phyloP scores from a whole-genome alignment of 2,329 filamentous ascomycete species.

The Scytalidium sp. region DNA sequence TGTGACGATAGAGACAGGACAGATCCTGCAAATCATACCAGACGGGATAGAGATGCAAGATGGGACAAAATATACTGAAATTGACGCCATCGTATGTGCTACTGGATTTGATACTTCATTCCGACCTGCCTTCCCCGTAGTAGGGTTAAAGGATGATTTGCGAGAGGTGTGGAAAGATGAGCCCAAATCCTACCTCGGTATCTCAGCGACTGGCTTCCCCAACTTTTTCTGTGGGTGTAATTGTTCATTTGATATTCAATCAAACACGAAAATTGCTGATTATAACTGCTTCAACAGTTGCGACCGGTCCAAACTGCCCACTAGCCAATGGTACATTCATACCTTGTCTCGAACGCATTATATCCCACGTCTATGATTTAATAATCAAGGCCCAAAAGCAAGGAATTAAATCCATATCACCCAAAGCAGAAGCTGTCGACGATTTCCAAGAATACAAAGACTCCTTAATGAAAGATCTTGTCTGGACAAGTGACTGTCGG shows the following conservation, averaged over 20 bases:
- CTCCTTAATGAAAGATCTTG: not conserved
- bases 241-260: not conserved
- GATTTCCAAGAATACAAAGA: not conserved
- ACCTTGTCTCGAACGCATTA: not conserved
- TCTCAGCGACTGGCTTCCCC: constrained; percentile 16
- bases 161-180: constrained; percentile 14
- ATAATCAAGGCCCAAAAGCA: not conserved
- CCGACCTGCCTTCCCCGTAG: constrained; percentile 10
- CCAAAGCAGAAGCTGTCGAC: not conserved
- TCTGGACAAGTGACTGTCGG: constrained; percentile 1
- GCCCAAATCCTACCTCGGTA: constrained; percentile 15
- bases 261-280: not conserved
- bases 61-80: not conserved
- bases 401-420: not conserved
- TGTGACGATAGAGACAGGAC: not conserved
- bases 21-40: not conserved
- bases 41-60: not conserved
- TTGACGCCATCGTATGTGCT: constrained; percentile 30
- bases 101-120: constrained; percentile 23
- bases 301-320: not conserved
- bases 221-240: constrained; percentile 20
- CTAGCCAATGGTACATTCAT: constrained; percentile 1
- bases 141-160: constrained; percentile 2
- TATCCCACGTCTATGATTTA: not conserved
- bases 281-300: not conserved